These are phyloP conservation scores for Diaporthe sp. DNA, from an alignment of 2,329 filamentous ascomycete species.

Conservation along the genomic window DNA sequence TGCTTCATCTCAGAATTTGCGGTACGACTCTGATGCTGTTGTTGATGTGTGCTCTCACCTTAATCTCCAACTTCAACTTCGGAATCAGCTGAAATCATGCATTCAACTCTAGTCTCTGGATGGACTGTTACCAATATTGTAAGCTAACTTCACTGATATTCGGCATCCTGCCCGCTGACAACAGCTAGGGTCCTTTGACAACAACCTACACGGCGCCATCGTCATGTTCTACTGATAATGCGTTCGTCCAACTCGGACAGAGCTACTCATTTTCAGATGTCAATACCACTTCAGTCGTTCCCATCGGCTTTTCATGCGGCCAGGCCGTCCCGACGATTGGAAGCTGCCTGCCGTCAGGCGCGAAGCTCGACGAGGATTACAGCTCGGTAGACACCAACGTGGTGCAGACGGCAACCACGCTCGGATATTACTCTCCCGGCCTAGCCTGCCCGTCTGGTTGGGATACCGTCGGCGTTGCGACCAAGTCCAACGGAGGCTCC, in stretches of 20 bases:
- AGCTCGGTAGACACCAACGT: neutral
- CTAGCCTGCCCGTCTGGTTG: slow-evolving; percentile 28
- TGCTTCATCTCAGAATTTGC: neutral
- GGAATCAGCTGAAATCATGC: neutral
- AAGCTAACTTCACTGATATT: neutral
- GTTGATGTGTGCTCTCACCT: neutral
- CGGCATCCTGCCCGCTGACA: neutral
- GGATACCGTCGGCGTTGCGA: slow-evolving; percentile 29
- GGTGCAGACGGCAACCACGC: neutral
- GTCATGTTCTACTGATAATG: slow-evolving; percentile 8
- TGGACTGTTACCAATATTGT: slow-evolving; percentile 15
- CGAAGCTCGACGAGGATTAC: neutral
- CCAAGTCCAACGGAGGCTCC: slow-evolving; percentile 29
- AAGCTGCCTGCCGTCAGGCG: slow-evolving; percentile 34
- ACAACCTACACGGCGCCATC: slow-evolving; percentile 33
- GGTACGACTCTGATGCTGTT: neutral
- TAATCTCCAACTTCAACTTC: neutral
- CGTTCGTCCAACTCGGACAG: neutral
- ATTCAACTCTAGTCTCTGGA: slow-evolving; percentile 8
- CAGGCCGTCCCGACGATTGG: neutral
- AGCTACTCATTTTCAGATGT: neutral
- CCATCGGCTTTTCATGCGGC: neutral
- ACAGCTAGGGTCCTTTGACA: slow-evolving; percentile 32
- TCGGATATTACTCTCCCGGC: slow-evolving; percentile 31
- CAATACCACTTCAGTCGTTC: neutral